Conservation (phyloP, 2,329 filamentous ascomycete species). For the Phialophora verrucosa region DNA sequence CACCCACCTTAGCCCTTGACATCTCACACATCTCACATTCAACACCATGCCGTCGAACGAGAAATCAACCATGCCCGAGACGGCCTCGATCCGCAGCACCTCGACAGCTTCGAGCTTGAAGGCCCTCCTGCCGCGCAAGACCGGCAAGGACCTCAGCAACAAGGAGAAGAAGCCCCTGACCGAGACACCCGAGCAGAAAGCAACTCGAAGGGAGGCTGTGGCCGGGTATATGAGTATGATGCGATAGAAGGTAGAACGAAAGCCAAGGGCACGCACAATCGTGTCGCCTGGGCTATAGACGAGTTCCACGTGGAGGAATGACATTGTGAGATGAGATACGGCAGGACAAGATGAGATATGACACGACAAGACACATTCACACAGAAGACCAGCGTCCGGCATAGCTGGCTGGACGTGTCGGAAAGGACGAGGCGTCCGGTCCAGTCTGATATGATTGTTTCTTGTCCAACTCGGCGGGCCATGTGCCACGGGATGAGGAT, state of each 20-base stretch:
- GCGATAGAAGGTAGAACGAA: neutral
- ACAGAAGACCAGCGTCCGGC: no score
- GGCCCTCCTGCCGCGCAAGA: slow-evolving; percentile 32
- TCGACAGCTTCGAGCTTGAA: slow-evolving; percentile 36
- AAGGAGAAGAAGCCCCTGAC: slow-evolving; percentile 25
- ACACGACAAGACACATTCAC: no score
- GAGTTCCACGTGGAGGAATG: neutral
- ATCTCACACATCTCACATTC: neutral
- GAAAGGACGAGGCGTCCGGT: no score
- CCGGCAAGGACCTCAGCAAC: slow-evolving; percentile 21
- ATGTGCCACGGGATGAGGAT: no score
- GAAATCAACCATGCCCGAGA: slow-evolving; percentile 29
- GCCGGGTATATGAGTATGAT: slow-evolving; percentile 33
- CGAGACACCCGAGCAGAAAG: slow-evolving; percentile 27
- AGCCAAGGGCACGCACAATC: neutral
- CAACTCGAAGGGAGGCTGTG: slow-evolving; percentile 27
- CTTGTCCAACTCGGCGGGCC: no score
- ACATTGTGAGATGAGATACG: no score
- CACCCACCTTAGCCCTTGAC: neutral
- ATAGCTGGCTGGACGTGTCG: no score
- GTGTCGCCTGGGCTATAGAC: neutral
- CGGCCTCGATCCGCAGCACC: slow-evolving; percentile 36
- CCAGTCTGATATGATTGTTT: no score
- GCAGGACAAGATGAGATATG: no score
- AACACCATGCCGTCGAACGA: slow-evolving; percentile 12